Evolutionary conservation across 2,329 filamentous ascomycete species (phyloP).

Genomic region (Fusarium liriodendri): DNA sequence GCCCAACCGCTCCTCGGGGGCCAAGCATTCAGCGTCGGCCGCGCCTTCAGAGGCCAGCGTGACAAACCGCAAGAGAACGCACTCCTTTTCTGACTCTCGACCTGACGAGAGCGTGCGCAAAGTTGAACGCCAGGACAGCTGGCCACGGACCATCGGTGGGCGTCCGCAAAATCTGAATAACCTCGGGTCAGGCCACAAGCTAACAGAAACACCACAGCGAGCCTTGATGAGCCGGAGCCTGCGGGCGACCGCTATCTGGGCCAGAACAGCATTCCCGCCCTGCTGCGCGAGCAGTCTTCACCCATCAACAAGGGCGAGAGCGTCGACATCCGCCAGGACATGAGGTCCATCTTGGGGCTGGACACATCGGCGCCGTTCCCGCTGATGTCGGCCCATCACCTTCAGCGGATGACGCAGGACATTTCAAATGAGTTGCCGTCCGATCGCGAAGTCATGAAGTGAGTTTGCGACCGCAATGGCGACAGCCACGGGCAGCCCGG

Average conservation of each 20-base stretch:
- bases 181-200: constrained; percentile 24
- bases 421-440: constrained; percentile 72
- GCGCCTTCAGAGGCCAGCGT: constrained; percentile 40
- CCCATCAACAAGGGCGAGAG: constrained; percentile 63
- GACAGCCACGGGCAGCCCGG: not conserved
- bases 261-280: constrained; percentile 75
- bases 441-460: constrained; percentile 76
- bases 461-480: constrained; percentile 37
- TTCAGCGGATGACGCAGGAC: constrained; percentile 69
- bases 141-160: constrained; percentile 56
- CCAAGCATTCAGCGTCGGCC: constrained; percentile 49
- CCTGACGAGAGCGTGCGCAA: constrained; percentile 46
- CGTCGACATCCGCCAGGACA: constrained; percentile 71
- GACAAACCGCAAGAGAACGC: constrained; percentile 48
- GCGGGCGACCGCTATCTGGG: constrained; percentile 71
- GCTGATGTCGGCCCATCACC: constrained; percentile 72
- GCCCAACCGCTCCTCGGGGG: constrained; percentile 62
- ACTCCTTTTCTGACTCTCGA: constrained; percentile 47
- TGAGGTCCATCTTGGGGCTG: constrained; percentile 73
- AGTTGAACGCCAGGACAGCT: constrained; percentile 54
- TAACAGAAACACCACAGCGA: constrained; percentile 49
- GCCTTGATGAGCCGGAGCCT: constrained; percentile 64
- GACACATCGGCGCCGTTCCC: constrained; percentile 75
- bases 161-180: constrained; percentile 1
- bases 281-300: constrained; percentile 70